Evolutionary conservation across 345 rosid genomes (phyloP).

Genomic region (Eucalyptus tenuipes): DNA sequence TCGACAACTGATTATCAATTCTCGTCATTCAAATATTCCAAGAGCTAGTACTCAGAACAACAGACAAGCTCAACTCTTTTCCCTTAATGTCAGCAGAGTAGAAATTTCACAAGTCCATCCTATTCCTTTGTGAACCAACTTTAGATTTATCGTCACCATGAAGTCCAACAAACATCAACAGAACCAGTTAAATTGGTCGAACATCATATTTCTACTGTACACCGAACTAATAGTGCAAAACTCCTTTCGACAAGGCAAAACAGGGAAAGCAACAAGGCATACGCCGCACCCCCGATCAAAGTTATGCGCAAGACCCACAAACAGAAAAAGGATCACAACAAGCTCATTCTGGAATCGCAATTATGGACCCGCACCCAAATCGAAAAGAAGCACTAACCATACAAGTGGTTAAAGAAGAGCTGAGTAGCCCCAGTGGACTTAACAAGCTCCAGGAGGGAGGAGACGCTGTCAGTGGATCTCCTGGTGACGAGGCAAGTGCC

Average conservation of each 20-base stretch:
- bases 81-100: background rate
- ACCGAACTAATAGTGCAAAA: background rate
- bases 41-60: background rate
- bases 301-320: background rate
- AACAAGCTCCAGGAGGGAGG: conserved; percentile 72
- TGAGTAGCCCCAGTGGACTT: conserved; percentile 87
- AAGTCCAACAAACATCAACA: background rate
- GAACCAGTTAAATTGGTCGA: background rate
- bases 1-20: background rate
- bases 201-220: background rate
- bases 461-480: conserved; percentile 76
- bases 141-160: background rate
- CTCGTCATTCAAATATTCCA: background rate
- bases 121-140: background rate
- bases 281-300: background rate
- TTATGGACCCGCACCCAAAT: background rate
- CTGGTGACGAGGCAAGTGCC: conserved; percentile 78
- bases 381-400: conserved; percentile 48
- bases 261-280: background rate
- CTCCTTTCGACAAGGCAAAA: background rate
- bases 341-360: background rate
- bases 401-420: conserved; percentile 95
- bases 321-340: background rate
- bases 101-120: background rate
- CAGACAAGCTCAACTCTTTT: background rate